Percentiles rank a stretch among this genome's conserved stretches.
These are phyloP conservation scores for Pythium dissotocum DNA, from an alignment of 352 stramenopile species.

Conservation along the genomic window DNA sequence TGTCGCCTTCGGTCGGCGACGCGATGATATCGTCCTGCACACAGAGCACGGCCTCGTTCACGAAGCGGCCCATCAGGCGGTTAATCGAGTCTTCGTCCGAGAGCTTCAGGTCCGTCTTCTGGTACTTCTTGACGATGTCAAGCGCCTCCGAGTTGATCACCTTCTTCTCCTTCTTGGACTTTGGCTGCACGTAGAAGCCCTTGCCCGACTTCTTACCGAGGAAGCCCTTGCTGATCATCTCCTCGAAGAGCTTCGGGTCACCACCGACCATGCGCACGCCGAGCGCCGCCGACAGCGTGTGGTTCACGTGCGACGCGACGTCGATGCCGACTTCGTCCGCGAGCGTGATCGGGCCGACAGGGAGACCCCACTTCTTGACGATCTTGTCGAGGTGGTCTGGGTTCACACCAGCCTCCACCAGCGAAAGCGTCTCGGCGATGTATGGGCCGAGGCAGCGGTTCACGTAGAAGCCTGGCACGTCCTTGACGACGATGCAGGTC, in stretches of 20 bases:
- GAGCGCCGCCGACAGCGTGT: slow-evolving; percentile 92
- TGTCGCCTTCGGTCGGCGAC: slow-evolving; percentile 96
- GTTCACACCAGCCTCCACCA: slow-evolving; percentile 91
- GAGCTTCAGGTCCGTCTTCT: slow-evolving; percentile 77
- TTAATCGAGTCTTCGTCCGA: slow-evolving; percentile 90
- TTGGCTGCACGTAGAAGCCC: slow-evolving; percentile 97
- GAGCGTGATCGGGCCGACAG: slow-evolving; percentile 96
- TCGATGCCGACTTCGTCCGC: slow-evolving; percentile 98
- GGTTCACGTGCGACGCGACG: slow-evolving; percentile 93
- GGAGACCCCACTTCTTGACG: slow-evolving; percentile 96
- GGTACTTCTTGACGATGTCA: slow-evolving; percentile 79
- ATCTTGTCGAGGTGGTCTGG: slow-evolving; percentile 95
- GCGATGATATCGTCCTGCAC: slow-evolving; percentile 98
- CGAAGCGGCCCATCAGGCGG: slow-evolving; percentile 94
- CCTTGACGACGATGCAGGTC: slow-evolving; percentile 98
- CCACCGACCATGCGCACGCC: slow-evolving; percentile 95
- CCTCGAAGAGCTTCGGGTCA: slow-evolving; percentile 89
- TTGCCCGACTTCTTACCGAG: slow-evolving; percentile 97
- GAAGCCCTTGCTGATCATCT: slow-evolving; percentile 96
- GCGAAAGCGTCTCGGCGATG: slow-evolving; percentile 88
- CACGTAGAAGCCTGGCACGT: slow-evolving; percentile 99
- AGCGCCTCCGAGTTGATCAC: slow-evolving; percentile 87
- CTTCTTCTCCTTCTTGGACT: slow-evolving; percentile 91
- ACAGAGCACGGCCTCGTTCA: slow-evolving; percentile 98
- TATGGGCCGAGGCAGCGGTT: slow-evolving; percentile 98